Percentiles rank a stretch among this genome's conserved stretches.
These are phyloP conservation scores for Cylindrotheca fusiformis DNA, from an alignment of 108 stramenopile species.

Conservation along the genomic window DNA sequence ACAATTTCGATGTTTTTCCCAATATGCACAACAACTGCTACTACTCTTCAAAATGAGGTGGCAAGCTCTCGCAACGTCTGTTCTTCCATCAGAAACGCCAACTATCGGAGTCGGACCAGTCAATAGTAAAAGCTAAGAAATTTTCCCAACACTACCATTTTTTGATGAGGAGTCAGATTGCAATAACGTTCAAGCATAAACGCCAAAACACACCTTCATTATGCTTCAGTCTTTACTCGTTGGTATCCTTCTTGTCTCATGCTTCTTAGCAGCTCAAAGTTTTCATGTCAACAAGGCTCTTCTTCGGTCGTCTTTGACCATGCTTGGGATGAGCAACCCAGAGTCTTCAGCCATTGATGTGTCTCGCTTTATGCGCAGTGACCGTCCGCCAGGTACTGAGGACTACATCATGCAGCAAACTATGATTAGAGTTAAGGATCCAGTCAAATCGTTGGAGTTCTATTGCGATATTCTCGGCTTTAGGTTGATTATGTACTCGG, in stretches of 20 bases:
- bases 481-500: constrained; percentile 64
- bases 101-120: too few relatives aligned
- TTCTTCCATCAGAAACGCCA: too few relatives aligned
- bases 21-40: too few relatives aligned
- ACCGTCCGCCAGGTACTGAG: constrained; percentile 50
- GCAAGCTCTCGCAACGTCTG: too few relatives aligned
- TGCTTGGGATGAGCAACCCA: background rate
- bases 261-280: background rate
- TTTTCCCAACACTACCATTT: too few relatives aligned
- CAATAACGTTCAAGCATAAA: too few relatives aligned
- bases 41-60: too few relatives aligned
- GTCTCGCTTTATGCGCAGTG: constrained; percentile 35
- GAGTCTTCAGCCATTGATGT: constrained; percentile 18
- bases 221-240: background rate
- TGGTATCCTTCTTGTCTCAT: background rate
- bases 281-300: background rate
- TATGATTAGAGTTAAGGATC: constrained; percentile 95
- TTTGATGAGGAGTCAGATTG: too few relatives aligned
- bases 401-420: constrained; percentile 87
- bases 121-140: too few relatives aligned
- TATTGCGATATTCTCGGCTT: constrained; percentile 77
- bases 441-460: constrained; percentile 77
- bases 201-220: too few relatives aligned
- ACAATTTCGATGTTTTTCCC: too few relatives aligned
- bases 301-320: background rate